phyloP scores from a whole-genome alignment of 176 grass and related monocot genomes.

The Aechmea fasciata region DNA sequence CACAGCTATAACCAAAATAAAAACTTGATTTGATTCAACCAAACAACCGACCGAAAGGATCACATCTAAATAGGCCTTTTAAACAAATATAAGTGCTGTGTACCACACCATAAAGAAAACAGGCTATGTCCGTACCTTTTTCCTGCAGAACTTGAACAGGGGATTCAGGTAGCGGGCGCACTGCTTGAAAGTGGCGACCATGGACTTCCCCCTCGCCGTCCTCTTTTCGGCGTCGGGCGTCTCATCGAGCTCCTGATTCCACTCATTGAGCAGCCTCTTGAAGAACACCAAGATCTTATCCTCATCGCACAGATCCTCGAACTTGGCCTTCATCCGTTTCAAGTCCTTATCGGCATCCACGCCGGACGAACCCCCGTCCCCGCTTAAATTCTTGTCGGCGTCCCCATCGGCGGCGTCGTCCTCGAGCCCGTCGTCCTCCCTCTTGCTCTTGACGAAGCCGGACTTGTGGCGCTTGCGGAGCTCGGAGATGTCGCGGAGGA shows the following conservation, averaged over 20 bases:
- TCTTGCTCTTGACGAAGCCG: slow-evolving; percentile 42
- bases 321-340: slow-evolving; percentile 56
- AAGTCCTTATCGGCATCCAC: slow-evolving; percentile 46
- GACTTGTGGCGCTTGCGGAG: slow-evolving; percentile 64
- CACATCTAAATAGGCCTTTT: too few relatives aligned
- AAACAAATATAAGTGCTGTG: too few relatives aligned
- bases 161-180: slow-evolving; percentile 78
- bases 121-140: slow-evolving; percentile 41
- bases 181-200: slow-evolving; percentile 88
- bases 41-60: too few relatives aligned
- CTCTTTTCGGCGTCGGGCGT: slow-evolving; percentile 73
- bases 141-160: slow-evolving; percentile 86
- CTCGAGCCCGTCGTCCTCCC: slow-evolving; percentile 24
- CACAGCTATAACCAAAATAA: too few relatives aligned
- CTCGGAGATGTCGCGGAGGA: slow-evolving; percentile 82
- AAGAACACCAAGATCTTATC: slow-evolving; percentile 96
- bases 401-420: slow-evolving; percentile 22
- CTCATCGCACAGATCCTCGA: slow-evolving; percentile 67
- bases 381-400: slow-evolving; percentile 25
- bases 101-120: not conserved
- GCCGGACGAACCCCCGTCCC: slow-evolving; percentile 28
- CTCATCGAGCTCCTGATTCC: slow-evolving; percentile 82
- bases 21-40: too few relatives aligned
- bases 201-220: slow-evolving; percentile 67
- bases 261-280: slow-evolving; percentile 72